phyloP scores from a whole-genome alignment of 2,329 filamentous ascomycete species.

The Colletotrichum phormii region DNA sequence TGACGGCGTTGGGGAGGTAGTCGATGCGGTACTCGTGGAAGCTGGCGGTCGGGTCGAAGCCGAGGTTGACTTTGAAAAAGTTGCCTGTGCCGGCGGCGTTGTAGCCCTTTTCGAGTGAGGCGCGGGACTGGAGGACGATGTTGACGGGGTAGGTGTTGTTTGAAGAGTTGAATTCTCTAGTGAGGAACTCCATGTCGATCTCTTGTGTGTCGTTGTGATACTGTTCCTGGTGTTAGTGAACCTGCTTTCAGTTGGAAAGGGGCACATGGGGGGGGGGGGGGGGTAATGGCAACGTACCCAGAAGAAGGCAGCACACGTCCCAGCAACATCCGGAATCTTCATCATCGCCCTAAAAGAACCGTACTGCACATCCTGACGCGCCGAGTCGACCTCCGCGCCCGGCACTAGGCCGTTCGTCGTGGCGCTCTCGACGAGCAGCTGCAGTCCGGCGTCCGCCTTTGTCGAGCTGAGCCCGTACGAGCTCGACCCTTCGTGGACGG shows the following conservation, averaged over 20 bases:
- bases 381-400: slow-evolving; percentile 73
- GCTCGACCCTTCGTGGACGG: slow-evolving; percentile 50
- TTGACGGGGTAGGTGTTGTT: slow-evolving; percentile 71
- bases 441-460: slow-evolving; percentile 63
- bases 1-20: slow-evolving; percentile 70
- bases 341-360: slow-evolving; percentile 78
- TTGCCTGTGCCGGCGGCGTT: slow-evolving; percentile 70
- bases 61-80: slow-evolving; percentile 68
- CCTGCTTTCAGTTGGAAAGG: not conserved
- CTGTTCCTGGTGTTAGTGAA: slow-evolving; percentile 51
- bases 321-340: slow-evolving; percentile 68
- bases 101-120: slow-evolving; percentile 68
- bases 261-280: too few species aligned
- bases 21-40: slow-evolving; percentile 88
- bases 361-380: slow-evolving; percentile 72
- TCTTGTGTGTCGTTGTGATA: slow-evolving; percentile 84
- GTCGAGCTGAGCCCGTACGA: slow-evolving; percentile 58
- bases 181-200: slow-evolving; percentile 85
- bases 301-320: slow-evolving; percentile 84
- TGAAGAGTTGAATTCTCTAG: slow-evolving; percentile 67
- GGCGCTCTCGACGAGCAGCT: slow-evolving; percentile 64
- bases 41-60: slow-evolving; percentile 72
- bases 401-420: slow-evolving; percentile 65
- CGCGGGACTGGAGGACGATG: slow-evolving; percentile 78
- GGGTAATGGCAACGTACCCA: slow-evolving; percentile 64